Evolutionary conservation across 805 yeast genomes (phyloP).

Genomic region (Candida incommunis): DNA sequence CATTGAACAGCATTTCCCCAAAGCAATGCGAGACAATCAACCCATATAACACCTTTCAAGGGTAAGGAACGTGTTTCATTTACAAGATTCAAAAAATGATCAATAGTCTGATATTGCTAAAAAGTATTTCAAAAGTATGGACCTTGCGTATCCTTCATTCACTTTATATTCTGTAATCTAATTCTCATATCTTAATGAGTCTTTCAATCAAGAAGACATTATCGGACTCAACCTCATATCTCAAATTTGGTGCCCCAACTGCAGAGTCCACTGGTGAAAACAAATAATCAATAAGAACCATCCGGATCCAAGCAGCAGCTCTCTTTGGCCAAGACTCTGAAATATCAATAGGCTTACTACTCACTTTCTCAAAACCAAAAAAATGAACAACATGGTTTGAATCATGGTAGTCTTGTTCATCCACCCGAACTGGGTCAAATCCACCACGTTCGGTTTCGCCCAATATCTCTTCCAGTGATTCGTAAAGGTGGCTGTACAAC

Average conservation of each 20-base stretch:
- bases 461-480: neutral
- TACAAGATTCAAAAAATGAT: too few species aligned
- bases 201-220: slow-evolving; percentile 1
- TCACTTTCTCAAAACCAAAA: slow-evolving; percentile 6
- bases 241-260: neutral
- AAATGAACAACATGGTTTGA: slow-evolving; percentile 2
- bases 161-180: too few species aligned
- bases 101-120: neutral
- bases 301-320: neutral
- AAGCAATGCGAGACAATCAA: too few species aligned
- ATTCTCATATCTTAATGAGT: neutral
- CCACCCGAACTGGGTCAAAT: neutral
- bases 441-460: neutral
- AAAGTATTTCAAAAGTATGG: neutral
- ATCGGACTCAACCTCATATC: slow-evolving; percentile 1
- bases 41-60: too few species aligned
- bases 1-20: too few species aligned
- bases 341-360: neutral
- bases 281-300: slow-evolving; percentile 4
- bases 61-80: neutral
- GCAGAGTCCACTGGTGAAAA: slow-evolving; percentile 7
- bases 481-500: neutral
- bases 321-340: slow-evolving; percentile 2
- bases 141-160: too few species aligned
- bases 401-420: neutral